Evolutionary conservation across 148 eudicot genomes (phyloP).

Genomic region (Rhododendron ferrugineum): DNA sequence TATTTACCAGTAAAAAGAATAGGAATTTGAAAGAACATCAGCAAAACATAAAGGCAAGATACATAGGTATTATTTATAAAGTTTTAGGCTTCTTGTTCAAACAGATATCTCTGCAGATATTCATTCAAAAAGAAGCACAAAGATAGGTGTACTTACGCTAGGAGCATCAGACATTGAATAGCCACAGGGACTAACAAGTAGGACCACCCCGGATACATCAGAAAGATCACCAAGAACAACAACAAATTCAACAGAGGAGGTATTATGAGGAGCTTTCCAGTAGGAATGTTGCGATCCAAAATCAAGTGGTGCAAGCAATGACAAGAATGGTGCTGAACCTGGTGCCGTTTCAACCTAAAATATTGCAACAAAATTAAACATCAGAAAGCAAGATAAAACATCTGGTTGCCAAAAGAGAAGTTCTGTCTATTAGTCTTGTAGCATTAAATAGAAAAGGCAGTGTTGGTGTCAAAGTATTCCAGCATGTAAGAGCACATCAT

Average conservation of each 20-base stretch:
- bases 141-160: slow-evolving; percentile 44
- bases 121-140: slow-evolving; percentile 6
- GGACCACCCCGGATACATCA: slow-evolving; percentile 73
- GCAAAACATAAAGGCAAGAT: neutral
- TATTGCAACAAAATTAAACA: slow-evolving; percentile 15
- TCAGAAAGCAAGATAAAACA: slow-evolving; percentile 5
- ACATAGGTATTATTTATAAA: neutral
- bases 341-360: slow-evolving; percentile 78
- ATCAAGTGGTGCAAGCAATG: slow-evolving; percentile 76
- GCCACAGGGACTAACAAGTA: slow-evolving; percentile 84
- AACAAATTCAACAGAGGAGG: slow-evolving; percentile 62
- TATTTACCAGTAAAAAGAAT: neutral
- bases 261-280: slow-evolving; percentile 86
- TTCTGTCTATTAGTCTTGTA: neutral
- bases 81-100: slow-evolving; percentile 4
- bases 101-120: neutral
- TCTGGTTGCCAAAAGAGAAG: neutral
- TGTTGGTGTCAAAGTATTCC: neutral
- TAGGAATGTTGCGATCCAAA: slow-evolving; percentile 58
- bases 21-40: neutral
- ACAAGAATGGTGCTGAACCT: slow-evolving; percentile 80
- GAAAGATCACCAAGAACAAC: slow-evolving; percentile 72
- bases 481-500: neutral
- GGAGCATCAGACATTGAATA: slow-evolving; percentile 91
- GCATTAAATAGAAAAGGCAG: neutral